Evolutionary conservation across 257 asterid genomes (phyloP).

Genomic region (Solanum pennellii): DNA sequence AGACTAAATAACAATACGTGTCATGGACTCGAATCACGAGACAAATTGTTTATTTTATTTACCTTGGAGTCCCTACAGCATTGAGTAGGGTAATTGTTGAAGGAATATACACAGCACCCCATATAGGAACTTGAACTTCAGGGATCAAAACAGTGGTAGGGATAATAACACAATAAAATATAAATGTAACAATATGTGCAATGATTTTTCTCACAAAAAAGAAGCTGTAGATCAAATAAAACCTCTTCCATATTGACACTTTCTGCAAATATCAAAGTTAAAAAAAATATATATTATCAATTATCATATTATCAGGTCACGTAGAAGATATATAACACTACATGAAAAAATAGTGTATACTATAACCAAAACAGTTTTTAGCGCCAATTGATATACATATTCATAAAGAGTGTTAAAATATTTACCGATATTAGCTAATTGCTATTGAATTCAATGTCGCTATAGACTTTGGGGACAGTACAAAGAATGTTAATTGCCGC

Average conservation of each 20-base stretch:
- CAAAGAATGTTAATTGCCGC: background rate
- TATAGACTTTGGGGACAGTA: background rate
- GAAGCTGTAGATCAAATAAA: slow-evolving; percentile 4
- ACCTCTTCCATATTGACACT: slow-evolving; percentile 12
- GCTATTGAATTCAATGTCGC: background rate
- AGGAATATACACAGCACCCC: slow-evolving; percentile 22
- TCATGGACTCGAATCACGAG: background rate
- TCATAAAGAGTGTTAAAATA: background rate
- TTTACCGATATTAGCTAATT: no score
- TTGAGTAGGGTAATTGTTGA: slow-evolving; percentile 9
- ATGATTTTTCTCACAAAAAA: slow-evolving; percentile 1
- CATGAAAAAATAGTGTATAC: background rate
- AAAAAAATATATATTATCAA: background rate
- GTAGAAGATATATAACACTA: background rate
- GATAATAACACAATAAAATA: slow-evolving; percentile 10
- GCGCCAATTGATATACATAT: background rate
- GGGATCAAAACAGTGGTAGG: slow-evolving; percentile 11
- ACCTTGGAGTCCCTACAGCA: slow-evolving; percentile 21
- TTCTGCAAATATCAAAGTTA: slow-evolving; percentile 1
- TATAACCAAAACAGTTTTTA: no score
- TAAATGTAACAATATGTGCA: slow-evolving; percentile 14
- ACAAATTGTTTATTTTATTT: background rate
- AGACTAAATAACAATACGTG: background rate
- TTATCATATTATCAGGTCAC: background rate
- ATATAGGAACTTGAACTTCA: slow-evolving; percentile 12